phyloP scores from a whole-genome alignment of 1,139 yeast genomes.

The Taphrina deformans region DNA sequence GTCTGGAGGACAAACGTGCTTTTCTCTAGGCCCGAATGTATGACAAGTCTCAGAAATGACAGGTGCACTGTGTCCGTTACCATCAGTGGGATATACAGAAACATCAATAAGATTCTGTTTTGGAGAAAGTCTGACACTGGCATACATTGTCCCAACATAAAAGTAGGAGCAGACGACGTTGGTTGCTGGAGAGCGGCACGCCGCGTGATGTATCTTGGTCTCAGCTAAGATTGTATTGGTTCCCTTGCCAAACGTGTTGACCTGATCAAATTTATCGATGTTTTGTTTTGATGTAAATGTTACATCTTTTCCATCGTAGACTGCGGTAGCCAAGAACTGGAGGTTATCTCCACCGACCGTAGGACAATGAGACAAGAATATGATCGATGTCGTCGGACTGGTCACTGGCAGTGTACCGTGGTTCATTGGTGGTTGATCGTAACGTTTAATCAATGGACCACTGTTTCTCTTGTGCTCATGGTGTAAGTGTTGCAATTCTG shows the following conservation, averaged over 20 bases:
- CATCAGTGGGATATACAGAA: not conserved
- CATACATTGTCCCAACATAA: not conserved
- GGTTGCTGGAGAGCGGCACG: not conserved
- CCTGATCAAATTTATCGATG: not conserved
- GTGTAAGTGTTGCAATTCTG: not conserved
- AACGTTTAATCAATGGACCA: too few species aligned
- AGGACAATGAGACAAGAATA: not conserved
- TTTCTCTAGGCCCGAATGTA: not conserved
- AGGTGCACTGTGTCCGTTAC: not conserved
- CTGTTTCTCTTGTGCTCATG: too few species aligned
- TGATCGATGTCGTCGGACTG: not conserved
- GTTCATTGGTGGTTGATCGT: not conserved
- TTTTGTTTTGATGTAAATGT: not conserved
- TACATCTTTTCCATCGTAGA: not conserved
- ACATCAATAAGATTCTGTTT: not conserved
- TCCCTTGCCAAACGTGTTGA: not conserved
- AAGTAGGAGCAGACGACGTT: not conserved
- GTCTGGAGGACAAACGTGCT: not conserved
- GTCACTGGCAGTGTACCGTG: not conserved
- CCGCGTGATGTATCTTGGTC: not conserved
- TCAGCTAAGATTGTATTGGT: not conserved
- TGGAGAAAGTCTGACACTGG: not conserved
- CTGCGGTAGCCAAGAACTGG: not conserved
- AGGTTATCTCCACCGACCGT: not conserved
- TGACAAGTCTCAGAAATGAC: not conserved